Base-by-base conservation (phyloP, 1,284 basidiomycete species). In the Trichosporon faecale region DNA sequence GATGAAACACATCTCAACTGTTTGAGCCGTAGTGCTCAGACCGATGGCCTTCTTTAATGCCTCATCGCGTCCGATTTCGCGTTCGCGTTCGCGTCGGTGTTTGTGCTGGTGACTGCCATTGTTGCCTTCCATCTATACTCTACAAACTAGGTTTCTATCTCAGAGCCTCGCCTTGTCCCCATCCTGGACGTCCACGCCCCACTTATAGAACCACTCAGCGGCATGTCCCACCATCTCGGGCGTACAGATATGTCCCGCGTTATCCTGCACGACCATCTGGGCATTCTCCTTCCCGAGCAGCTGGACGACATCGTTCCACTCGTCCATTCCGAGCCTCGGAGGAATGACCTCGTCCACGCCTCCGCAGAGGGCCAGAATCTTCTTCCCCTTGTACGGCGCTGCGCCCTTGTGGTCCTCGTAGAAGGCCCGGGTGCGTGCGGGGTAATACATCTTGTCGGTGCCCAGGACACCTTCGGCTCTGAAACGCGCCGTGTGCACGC, bases 281-380 rank as follows among this genome's bases (percentile, higher is more conserved):
- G 61, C 57, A n/a, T 33, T 61, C 57, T 61, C 57, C 12, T 29
- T 29, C 27, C 57, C 57, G 18, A 61, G 57, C 1, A 61, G 57
- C 11, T 31, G 0, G 16, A 61, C 57, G 29, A 61, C 57, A 29
- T 61, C 57, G 27, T 61, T 18, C 57, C 57, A 61, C 57, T 61
- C 57, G 16, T n/a, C 27, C 57, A 31, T 29, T 2, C 57, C 57
- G 16, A 61, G 29, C 3, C 57, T 29, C 18, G 57, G 57, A 6
- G 84, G 78, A 52, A 84, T 77, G 40, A 82, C 70, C 33, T 67
- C 72, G 71, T 86, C 85, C 2, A 78, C 77, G 44, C 66, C 75
- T 0, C 85, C 91, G 2, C 89, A 88, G 2, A 93, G 80, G 0
- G 90, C 87, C 5, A 92, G 84, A 14, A 93, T 86, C 77, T 88